These are phyloP conservation scores for Pythium diclinum DNA, from an alignment of 352 stramenopile species.

Conservation along the genomic window DNA sequence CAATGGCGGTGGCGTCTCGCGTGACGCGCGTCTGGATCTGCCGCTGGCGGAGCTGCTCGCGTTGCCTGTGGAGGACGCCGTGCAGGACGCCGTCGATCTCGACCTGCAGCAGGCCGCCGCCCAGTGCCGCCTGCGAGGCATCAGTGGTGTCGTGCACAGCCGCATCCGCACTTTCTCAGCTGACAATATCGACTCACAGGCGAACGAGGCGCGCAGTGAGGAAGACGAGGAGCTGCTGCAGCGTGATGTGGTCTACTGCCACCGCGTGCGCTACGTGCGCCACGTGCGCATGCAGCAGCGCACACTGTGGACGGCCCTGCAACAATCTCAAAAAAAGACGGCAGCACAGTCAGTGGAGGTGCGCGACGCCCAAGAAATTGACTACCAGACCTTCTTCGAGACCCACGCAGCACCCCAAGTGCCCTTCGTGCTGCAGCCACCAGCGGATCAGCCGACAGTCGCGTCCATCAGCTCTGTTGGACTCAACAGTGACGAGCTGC, in stretches of 20 bases:
- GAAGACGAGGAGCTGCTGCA: background rate
- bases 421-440: conserved; percentile 36
- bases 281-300: conserved; percentile 40
- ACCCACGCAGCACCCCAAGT: conserved; percentile 35
- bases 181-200: background rate
- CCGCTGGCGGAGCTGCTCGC: conserved; percentile 22
- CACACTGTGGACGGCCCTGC: conserved; percentile 25
- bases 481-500: conserved; percentile 3
- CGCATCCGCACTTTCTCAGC: background rate
- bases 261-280: conserved; percentile 49
- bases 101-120: conserved; percentile 14
- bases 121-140: conserved; percentile 16
- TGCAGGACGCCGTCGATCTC: conserved; percentile 4
- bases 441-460: background rate
- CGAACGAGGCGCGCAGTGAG: background rate
- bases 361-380: conserved; percentile 26
- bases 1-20: background rate
- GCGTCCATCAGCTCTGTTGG: background rate
- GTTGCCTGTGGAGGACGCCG: conserved; percentile 1
- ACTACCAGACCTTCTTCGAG: conserved; percentile 68
- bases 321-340: background rate
- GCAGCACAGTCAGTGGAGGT: conserved; percentile 14
- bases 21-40: conserved; percentile 10
- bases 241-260: conserved; percentile 32
- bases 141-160: conserved; percentile 13